Conservation (phyloP, 2,329 filamentous ascomycete genomes). For the Sporothrix mexicana region DNA sequence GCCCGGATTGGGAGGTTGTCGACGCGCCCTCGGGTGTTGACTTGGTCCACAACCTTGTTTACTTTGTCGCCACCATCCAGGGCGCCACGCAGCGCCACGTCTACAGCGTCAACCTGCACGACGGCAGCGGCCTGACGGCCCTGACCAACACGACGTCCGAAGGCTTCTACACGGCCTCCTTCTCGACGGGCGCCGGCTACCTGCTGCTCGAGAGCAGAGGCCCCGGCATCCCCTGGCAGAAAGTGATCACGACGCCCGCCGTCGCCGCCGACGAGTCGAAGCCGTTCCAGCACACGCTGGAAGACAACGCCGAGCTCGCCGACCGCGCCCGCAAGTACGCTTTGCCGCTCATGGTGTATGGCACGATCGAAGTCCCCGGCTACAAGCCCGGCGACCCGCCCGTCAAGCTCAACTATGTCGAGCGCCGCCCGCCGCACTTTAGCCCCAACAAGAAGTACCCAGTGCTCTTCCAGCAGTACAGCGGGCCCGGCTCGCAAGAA, state of each 20-base stretch:
- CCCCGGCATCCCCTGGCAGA: constrained; percentile 87
- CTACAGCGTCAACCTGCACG: constrained; percentile 85
- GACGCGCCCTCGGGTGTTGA: constrained; percentile 84
- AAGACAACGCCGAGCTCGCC: constrained; percentile 75
- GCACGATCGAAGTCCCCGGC: constrained; percentile 82
- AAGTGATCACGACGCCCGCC: constrained; percentile 78
- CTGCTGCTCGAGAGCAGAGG: constrained; percentile 84
- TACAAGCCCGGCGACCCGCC: constrained; percentile 25
- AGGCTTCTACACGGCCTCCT: constrained; percentile 81
- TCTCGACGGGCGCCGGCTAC: constrained; percentile 82
- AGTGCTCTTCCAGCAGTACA: constrained; percentile 93
- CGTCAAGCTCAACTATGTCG: constrained; percentile 73
- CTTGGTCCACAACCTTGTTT: constrained; percentile 82
- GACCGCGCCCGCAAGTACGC: constrained; percentile 75
- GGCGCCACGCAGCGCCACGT: constrained; percentile 88
- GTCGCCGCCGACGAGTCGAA: constrained; percentile 53
- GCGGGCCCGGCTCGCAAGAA: constrained; percentile 88
- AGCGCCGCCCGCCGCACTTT: constrained; percentile 90
- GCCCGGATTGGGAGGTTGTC: constrained; percentile 85
- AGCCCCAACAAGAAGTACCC: constrained; percentile 84
- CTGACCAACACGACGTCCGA: constrained; percentile 75
- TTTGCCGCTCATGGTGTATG: constrained; percentile 81
- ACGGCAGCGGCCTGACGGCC: constrained; percentile 73
- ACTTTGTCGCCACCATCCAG: constrained; percentile 87
- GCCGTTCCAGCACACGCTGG: constrained; percentile 71